phyloP scores from a whole-genome alignment of 768 basidiomycete genomes.

The Hemileccinum impolitum region DNA sequence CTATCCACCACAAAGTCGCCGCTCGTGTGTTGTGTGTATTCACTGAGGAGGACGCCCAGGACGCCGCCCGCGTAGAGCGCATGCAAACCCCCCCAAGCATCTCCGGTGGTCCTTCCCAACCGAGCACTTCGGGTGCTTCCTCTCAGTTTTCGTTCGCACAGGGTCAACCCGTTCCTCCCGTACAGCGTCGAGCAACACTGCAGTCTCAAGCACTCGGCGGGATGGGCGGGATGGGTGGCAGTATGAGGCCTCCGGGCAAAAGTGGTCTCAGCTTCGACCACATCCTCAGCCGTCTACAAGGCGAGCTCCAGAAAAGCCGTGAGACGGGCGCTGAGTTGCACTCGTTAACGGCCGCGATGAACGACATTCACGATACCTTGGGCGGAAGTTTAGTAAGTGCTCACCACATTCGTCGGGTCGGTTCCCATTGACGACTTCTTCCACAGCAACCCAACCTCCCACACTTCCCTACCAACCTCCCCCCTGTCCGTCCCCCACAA shows the following conservation, averaged over 20 bases:
- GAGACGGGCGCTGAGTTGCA: conserved; percentile 89
- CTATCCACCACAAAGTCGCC: conserved; percentile 98
- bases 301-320: conserved; percentile 92
- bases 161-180: conserved; percentile 33
- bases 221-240: conserved; percentile 76
- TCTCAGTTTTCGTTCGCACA: conserved; percentile 43
- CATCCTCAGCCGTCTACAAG: conserved; percentile 82
- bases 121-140: conserved; percentile 23
- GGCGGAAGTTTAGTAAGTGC: conserved; percentile 72
- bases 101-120: conserved; percentile 35
- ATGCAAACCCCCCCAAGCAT: conserved; percentile 43
- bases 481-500: conserved; percentile 55
- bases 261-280: conserved; percentile 91
- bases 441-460: conserved; percentile 58
- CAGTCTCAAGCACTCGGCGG: conserved; percentile 60
- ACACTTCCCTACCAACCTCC: conserved; percentile 61
- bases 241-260: conserved; percentile 71
- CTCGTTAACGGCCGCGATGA: conserved; percentile 72
- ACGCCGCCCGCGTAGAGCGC: conserved; percentile 68
- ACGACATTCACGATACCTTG: conserved; percentile 89
- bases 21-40: conserved; percentile 91
- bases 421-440: conserved; percentile 4
- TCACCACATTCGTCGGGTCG: not conserved
- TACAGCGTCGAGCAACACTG: conserved; percentile 54
- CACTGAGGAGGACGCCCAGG: conserved; percentile 77